Evolutionary conservation across 1,139 yeast genomes (phyloP).

Genomic region (Hansenula sp.): DNA sequence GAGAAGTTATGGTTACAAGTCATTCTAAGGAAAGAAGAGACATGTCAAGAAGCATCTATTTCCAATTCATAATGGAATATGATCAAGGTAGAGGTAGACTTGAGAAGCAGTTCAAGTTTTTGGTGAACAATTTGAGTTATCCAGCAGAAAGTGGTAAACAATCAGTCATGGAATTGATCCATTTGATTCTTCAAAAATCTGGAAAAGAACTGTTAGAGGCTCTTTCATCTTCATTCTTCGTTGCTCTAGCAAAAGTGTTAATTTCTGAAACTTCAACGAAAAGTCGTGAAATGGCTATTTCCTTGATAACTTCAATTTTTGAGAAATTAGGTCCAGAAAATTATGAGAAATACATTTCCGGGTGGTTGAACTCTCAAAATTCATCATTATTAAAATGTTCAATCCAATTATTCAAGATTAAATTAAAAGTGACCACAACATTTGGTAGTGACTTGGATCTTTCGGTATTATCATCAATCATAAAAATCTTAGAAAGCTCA

Average conservation of each 20-base stretch:
- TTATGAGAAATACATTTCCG: slow-evolving; percentile 54
- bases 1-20: slow-evolving; percentile 86
- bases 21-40: slow-evolving; percentile 83
- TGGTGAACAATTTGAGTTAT: slow-evolving; percentile 81
- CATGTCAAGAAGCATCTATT: slow-evolving; percentile 79
- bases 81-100: slow-evolving; percentile 89
- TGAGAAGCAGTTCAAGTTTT: slow-evolving; percentile 76
- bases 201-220: slow-evolving; percentile 58
- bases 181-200: slow-evolving; percentile 64
- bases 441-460: slow-evolving; percentile 34
- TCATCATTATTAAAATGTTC: slow-evolving; percentile 70
- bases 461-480: slow-evolving; percentile 39
- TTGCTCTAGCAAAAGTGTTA: slow-evolving; percentile 73
- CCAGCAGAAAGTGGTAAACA: slow-evolving; percentile 86
- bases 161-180: slow-evolving; percentile 86
- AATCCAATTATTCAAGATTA: slow-evolving; percentile 66
- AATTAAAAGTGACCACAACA: slow-evolving; percentile 45
- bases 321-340: slow-evolving; percentile 42
- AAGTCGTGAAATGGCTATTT: slow-evolving; percentile 83
- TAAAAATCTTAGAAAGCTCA: slow-evolving; percentile 35
- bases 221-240: slow-evolving; percentile 73
- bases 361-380: slow-evolving; percentile 65
- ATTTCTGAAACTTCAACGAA: slow-evolving; percentile 76
- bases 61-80: slow-evolving; percentile 86
- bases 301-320: slow-evolving; percentile 56